Evolutionary conservation across 108 stramenopile genomes (phyloP).

Genomic region (Conticribra guillardii): DNA sequence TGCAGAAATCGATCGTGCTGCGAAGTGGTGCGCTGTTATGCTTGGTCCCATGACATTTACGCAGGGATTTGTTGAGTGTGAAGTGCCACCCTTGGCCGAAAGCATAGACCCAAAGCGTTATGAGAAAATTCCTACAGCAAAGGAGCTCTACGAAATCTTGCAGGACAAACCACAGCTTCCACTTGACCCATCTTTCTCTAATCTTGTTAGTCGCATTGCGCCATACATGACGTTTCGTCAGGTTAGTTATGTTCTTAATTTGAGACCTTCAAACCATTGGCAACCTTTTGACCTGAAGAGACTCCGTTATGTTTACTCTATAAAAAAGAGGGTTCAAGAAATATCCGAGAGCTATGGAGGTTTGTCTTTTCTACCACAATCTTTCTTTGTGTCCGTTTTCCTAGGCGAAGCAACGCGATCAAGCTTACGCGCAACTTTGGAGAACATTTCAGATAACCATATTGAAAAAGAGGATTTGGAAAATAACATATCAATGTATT

Average conservation of each 20-base stretch:
- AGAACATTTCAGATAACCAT: background rate
- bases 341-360: slow-evolving; percentile 91
- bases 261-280: slow-evolving; percentile 77
- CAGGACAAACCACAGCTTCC: slow-evolving; percentile 80
- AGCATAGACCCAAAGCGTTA: slow-evolving; percentile 55
- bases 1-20: slow-evolving; percentile 80
- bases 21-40: slow-evolving; percentile 75
- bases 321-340: slow-evolving; percentile 87
- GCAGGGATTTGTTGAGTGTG: slow-evolving; percentile 68
- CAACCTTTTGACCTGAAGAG: slow-evolving; percentile 79
- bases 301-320: slow-evolving; percentile 84
- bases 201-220: slow-evolving; percentile 67
- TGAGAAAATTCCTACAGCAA: slow-evolving; percentile 75
- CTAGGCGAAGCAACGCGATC: slow-evolving; percentile 88
- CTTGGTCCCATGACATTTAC: slow-evolving; percentile 65
- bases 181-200: slow-evolving; percentile 71
- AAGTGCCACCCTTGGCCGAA: slow-evolving; percentile 74
- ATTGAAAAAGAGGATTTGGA: slow-evolving; percentile 6
- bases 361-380: slow-evolving; percentile 86
- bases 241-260: slow-evolving; percentile 74
- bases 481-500: slow-evolving; percentile 7
- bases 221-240: slow-evolving; percentile 86
- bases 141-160: slow-evolving; percentile 66
- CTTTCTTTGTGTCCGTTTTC: slow-evolving; percentile 89
- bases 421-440: slow-evolving; percentile 56